Evolutionary conservation across 2,329 filamentous ascomycete genomes (phyloP).

Genomic region (Cordyceps pruinosa): DNA sequence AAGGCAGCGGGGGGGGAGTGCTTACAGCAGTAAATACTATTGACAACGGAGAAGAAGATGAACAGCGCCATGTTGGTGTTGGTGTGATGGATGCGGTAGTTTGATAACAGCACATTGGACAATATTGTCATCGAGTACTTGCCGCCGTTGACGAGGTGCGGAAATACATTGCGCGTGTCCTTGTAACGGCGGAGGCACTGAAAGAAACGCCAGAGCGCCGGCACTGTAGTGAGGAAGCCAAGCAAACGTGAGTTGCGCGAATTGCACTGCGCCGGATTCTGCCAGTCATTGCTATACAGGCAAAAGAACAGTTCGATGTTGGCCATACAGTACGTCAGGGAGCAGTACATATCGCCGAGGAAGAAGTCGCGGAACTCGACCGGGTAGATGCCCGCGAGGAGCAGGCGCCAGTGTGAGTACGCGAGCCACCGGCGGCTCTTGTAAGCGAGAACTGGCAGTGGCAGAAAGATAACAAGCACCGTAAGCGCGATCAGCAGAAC

Average conservation of each 20-base stretch:
- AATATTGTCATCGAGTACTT: slow-evolving; percentile 86
- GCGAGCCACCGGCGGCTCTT: slow-evolving; percentile 77
- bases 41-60: slow-evolving; percentile 72
- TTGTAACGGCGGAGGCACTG: slow-evolving; percentile 87
- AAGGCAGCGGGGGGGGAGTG: slow-evolving; percentile 11
- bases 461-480: slow-evolving; percentile 64
- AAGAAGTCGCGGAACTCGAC: slow-evolving; percentile 98
- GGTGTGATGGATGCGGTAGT: slow-evolving; percentile 69
- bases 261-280: slow-evolving; percentile 69
- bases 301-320: slow-evolving; percentile 94
- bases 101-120: slow-evolving; percentile 68
- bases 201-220: slow-evolving; percentile 81
- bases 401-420: slow-evolving; percentile 82
- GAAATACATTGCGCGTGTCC: slow-evolving; percentile 82
- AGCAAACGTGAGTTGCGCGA: slow-evolving; percentile 75
- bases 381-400: slow-evolving; percentile 79
- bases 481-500: slow-evolving; percentile 69
- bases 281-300: slow-evolving; percentile 75
- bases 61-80: slow-evolving; percentile 60
- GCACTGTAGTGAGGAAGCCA: slow-evolving; percentile 77
- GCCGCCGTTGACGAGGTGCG: slow-evolving; percentile 84
- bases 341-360: slow-evolving; percentile 95
- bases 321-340: slow-evolving; percentile 80
- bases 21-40: slow-evolving; percentile 73
- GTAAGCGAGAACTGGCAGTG: slow-evolving; percentile 66